Evolutionary conservation across 2,329 filamentous ascomycete species (phyloP).

Genomic region (Myriosclerotinia duriaeana): DNA sequence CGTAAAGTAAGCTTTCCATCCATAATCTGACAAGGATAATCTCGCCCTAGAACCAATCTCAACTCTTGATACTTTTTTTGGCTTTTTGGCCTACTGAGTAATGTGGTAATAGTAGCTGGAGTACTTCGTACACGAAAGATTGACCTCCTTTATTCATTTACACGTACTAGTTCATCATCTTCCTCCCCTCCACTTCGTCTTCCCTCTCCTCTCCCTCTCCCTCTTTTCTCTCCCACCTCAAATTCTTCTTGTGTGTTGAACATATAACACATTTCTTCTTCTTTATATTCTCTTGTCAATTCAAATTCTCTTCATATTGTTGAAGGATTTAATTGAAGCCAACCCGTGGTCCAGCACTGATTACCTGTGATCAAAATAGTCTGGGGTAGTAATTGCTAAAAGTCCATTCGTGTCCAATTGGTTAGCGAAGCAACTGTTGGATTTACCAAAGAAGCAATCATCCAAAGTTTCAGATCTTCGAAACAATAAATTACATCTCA

Average conservation of each 20-base stretch:
- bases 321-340: neutral
- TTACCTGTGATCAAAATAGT: neutral
- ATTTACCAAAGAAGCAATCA: slow-evolving; percentile 13
- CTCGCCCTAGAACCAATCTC: too few relatives aligned
- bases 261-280: neutral
- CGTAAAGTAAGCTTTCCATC: too few relatives aligned
- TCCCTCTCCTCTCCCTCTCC: neutral
- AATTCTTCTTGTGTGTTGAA: slow-evolving; percentile 1
- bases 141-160: slow-evolving; percentile 19
- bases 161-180: neutral
- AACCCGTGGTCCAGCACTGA: neutral
- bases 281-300: neutral
- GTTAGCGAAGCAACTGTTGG: slow-evolving; percentile 9
- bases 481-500: slow-evolving; percentile 1
- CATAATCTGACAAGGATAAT: too few relatives aligned
- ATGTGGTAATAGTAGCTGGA: too few relatives aligned
- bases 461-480: neutral
- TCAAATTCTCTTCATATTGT: neutral
- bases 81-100: neutral
- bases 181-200: neutral
- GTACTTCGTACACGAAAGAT: slow-evolving; percentile 3
- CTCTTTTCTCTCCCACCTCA: neutral
- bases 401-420: slow-evolving; percentile 20
- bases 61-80: neutral
- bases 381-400: slow-evolving; percentile 3